Evolutionary conservation across 2,329 filamentous ascomycete genomes (phyloP).

Genomic region (Fusarium newnesense): DNA sequence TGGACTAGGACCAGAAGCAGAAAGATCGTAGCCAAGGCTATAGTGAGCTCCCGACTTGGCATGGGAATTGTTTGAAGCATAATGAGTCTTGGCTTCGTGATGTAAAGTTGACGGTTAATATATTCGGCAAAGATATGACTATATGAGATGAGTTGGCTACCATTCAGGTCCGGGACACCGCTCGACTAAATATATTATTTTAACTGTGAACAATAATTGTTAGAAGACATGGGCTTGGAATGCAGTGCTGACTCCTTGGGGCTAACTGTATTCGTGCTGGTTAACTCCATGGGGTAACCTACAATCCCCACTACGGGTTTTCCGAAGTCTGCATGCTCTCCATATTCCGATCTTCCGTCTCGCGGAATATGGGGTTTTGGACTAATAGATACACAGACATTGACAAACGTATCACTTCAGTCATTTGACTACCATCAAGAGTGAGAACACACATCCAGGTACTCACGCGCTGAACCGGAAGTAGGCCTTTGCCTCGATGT

Average conservation of each 20-base stretch:
- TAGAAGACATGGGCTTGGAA: neutral
- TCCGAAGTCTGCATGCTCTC: neutral
- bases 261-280: neutral
- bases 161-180: fast-evolving
- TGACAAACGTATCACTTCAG: fast-evolving
- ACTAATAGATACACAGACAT: no score
- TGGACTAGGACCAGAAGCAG: neutral
- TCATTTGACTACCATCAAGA: no score
- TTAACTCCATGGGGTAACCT: neutral
- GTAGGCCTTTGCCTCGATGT: no score
- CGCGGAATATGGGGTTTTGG: neutral
- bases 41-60: neutral
- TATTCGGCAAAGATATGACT: neutral
- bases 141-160: no score
- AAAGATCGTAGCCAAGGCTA: neutral
- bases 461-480: no score
- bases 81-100: neutral
- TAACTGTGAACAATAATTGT: neutral
- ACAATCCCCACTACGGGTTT: neutral
- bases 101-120: neutral
- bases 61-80: neutral
- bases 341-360: neutral
- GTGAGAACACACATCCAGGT: no score
- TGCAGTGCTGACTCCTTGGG: no score
- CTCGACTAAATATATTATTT: neutral